A percentile compares a stretch with the other conserved stretches of the same genome.
Conservation (phyloP, 164 flowering plant genomes). For the Aristolochia fimbriata region DNA sequence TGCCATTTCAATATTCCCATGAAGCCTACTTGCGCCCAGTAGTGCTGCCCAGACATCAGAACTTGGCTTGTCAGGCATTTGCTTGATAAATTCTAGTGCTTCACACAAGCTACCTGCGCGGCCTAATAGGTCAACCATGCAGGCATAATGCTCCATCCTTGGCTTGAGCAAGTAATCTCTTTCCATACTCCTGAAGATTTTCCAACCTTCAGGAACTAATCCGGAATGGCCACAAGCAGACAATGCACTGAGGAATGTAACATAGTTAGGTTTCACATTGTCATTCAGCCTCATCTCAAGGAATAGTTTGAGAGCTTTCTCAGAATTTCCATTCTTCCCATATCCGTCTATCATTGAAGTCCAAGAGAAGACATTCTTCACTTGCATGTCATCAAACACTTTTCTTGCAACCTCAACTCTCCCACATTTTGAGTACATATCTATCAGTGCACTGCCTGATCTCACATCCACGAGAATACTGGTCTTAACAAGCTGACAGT, state of each 20-base stretch:
- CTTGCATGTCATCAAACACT: conserved; percentile 57
- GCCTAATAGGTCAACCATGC: conserved; percentile 92
- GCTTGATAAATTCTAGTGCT: conserved; percentile 55
- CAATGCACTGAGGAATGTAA: conserved; percentile 73
- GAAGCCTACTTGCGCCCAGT: conserved; percentile 67
- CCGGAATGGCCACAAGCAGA: conserved; percentile 97
- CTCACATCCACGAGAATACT: conserved; percentile 30
- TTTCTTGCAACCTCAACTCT: conserved; percentile 52
- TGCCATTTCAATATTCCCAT: conserved; percentile 72
- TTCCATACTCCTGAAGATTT: conserved; percentile 71
- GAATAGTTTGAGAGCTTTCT: conserved; percentile 60
- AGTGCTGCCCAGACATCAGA: conserved; percentile 95
- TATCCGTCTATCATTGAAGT: conserved; percentile 97
- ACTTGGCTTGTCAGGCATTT: conserved; percentile 70
- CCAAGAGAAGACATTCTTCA: conserved; percentile 78
- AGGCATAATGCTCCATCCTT: conserved; percentile 89
- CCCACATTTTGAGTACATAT: conserved; percentile 91
- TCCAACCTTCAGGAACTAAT: conserved; percentile 45
- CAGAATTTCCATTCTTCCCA: conserved; percentile 74
- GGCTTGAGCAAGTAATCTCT: conserved; percentile 54
- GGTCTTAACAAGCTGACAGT: conserved; percentile 53
- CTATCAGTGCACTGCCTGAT: conserved; percentile 81
- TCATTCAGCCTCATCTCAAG: conserved; percentile 27
- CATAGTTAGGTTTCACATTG: conserved; percentile 50
- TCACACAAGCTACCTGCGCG: conserved; percentile 56